Base-by-base conservation (phyloP, 768 basidiomycete genomes). In the Hirschioporus abietinus region DNA sequence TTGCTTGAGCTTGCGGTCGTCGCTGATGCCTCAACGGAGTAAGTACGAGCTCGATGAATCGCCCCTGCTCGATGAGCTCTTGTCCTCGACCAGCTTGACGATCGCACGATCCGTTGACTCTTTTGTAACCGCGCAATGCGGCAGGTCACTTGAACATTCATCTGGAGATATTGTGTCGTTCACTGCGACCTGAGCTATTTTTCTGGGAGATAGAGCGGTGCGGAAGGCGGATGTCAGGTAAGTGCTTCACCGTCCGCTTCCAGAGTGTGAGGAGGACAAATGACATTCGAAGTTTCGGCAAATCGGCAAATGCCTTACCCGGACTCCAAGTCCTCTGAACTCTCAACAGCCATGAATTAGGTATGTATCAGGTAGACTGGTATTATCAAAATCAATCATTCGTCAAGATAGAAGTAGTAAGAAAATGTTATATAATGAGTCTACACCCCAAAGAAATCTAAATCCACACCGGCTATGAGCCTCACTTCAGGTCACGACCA, bases 71-170 rank as follows among this genome's bases (percentile, higher is more conserved):
- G 42, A 15, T 52, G 42, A 15, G 42, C 12, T 52, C 20, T 52
- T 52, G 42, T 52, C 42, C 42, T 52, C 12, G 42, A 52, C 12
- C 42, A 20, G 42, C 20, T 52, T 52, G 42, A 52, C 42, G 42
- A 52, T 52, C 42, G 42, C 42, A 52, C 4, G 20, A 52, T 20
- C 20, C 20, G 42, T 52, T 52, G 42, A 52, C 42, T 52, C 20
- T 20, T 52, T 15, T 52, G 42, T 12, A 52, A 52, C 42, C 42
- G 42, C 42, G 42, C 42, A 52, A 52, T 12, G 42, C 42, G 42
- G 42, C 42, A 52, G 42, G 42, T 52, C 42, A 52, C 42, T 52
- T 52, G 42, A 52, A 52, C 42, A 52, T 52, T 52, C 42, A 52
- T 52, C 42, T 15, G 42, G 42, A 52, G 12, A 15, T 12, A 52